Evolutionary conservation across 2,329 filamentous ascomycete genomes (phyloP).

Genomic region (Helicocarpus griseus): DNA sequence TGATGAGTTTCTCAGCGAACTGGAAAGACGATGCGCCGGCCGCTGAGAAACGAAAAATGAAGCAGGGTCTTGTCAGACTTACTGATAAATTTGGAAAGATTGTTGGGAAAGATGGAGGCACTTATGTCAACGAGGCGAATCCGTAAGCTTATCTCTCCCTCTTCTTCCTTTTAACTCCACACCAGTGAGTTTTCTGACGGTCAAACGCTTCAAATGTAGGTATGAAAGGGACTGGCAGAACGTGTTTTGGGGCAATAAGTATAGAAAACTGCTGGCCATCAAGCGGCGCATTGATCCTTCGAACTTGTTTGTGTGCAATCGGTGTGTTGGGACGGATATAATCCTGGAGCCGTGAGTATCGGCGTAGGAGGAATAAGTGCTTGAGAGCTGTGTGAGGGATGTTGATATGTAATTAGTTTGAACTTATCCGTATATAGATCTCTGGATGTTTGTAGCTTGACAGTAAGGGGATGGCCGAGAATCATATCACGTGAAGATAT

Average conservation of each 20-base stretch:
- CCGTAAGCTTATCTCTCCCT: slow-evolving; percentile 10
- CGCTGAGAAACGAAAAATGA: slow-evolving; percentile 16
- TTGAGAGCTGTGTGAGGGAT: too few species aligned
- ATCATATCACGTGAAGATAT: too few species aligned
- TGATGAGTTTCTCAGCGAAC: slow-evolving; percentile 20
- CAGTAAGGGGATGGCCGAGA: too few species aligned
- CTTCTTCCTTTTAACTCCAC: neutral
- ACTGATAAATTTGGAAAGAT: slow-evolving; percentile 19
- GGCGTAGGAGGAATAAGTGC: neutral
- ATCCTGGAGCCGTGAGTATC: slow-evolving; percentile 14
- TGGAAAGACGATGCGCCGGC: slow-evolving; percentile 20
- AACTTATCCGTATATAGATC: too few species aligned
- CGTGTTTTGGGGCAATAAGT: slow-evolving; percentile 30
- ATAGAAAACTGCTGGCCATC: slow-evolving; percentile 34
- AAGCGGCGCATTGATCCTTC: slow-evolving; percentile 40
- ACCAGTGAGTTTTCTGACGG: neutral
- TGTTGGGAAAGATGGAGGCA: slow-evolving; percentile 19
- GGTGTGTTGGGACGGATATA: slow-evolving; percentile 36
- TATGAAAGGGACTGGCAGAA: slow-evolving; percentile 23
- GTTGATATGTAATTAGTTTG: neutral
- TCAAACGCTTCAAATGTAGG: slow-evolving; percentile 4
- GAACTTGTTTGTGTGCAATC: slow-evolving; percentile 41
- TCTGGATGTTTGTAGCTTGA: too few species aligned
- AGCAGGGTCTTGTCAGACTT: slow-evolving; percentile 17
- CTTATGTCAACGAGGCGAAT: slow-evolving; percentile 18